Conservation (phyloP, 441 rosid genomes). For the Gossypium gossypioides region DNA sequence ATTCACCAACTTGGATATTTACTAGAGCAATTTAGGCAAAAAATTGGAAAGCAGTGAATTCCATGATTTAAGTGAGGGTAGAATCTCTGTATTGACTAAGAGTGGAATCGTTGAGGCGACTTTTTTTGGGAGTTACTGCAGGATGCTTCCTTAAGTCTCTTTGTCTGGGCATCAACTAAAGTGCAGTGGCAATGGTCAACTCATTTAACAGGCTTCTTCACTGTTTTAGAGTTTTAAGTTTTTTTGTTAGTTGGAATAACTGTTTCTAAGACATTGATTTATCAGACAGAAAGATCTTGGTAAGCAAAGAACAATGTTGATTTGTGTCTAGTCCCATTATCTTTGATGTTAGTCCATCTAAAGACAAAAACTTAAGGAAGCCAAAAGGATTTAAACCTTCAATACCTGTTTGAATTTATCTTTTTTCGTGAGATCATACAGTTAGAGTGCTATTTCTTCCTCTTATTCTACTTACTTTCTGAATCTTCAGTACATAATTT, state of each 20-base stretch:
- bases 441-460: neutral
- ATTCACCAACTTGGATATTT: neutral
- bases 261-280: neutral
- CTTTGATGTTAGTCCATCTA: neutral
- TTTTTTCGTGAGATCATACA: neutral
- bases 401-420: neutral
- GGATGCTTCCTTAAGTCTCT: slow-evolving; percentile 1
- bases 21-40: slow-evolving; percentile 1
- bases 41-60: neutral
- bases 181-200: neutral
- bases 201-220: neutral
- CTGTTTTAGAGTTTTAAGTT: neutral
- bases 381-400: slow-evolving; percentile 10
- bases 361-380: neutral
- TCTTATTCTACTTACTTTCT: slow-evolving; percentile 6
- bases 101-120: neutral
- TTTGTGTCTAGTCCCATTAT: neutral
- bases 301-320: neutral
- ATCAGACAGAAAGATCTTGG: neutral
- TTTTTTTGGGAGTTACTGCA: neutral
- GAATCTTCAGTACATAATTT: neutral
- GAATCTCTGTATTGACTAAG: neutral
- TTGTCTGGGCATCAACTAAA: slow-evolving; percentile 4
- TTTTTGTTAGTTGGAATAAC: neutral
- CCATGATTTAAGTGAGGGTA: neutral